These are phyloP conservation scores for Seiridium cupressi DNA, from an alignment of 2,329 filamentous ascomycete genomes.

Conservation along the genomic window DNA sequence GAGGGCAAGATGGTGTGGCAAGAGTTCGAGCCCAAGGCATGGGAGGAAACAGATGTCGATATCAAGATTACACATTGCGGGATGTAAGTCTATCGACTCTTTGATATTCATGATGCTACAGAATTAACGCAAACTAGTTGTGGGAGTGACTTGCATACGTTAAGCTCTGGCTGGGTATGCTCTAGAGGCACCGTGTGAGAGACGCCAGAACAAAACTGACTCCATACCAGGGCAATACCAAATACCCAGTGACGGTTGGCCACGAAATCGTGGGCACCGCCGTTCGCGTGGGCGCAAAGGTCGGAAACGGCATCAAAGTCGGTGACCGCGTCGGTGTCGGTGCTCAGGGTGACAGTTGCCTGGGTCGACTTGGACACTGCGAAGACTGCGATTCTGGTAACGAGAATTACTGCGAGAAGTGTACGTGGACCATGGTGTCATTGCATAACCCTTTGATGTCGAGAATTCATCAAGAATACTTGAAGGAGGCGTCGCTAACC, in stretches of 20 bases:
- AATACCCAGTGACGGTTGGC: constrained; percentile 31
- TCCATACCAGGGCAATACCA: neutral
- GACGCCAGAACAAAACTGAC: neutral
- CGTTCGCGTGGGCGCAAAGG: constrained; percentile 34
- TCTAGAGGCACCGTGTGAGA: too few relatives aligned
- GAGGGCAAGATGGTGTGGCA: constrained; percentile 15
- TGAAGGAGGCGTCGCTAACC: too few relatives aligned
- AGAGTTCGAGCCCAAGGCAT: constrained; percentile 42
- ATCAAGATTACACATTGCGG: constrained; percentile 4
- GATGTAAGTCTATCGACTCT: neutral
- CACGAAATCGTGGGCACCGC: constrained; percentile 49
- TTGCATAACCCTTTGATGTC: too few relatives aligned
- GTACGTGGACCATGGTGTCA: constrained; percentile 3
- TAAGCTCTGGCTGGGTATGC: constrained; percentile 1
- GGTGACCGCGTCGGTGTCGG: constrained; percentile 54
- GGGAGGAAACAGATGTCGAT: constrained; percentile 25
- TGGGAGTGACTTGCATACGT: neutral
- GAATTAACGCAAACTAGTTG: neutral
- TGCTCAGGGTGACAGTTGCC: constrained; percentile 43
- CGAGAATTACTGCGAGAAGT: constrained; percentile 20
- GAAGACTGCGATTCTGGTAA: constrained; percentile 14
- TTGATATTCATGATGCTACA: too few relatives aligned
- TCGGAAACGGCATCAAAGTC: constrained; percentile 35
- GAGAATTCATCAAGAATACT: too few relatives aligned
- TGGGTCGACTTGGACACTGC: constrained; percentile 24